Conservation (phyloP, 139 green algal species). For the Tetratostichococcus sp. region DNA sequence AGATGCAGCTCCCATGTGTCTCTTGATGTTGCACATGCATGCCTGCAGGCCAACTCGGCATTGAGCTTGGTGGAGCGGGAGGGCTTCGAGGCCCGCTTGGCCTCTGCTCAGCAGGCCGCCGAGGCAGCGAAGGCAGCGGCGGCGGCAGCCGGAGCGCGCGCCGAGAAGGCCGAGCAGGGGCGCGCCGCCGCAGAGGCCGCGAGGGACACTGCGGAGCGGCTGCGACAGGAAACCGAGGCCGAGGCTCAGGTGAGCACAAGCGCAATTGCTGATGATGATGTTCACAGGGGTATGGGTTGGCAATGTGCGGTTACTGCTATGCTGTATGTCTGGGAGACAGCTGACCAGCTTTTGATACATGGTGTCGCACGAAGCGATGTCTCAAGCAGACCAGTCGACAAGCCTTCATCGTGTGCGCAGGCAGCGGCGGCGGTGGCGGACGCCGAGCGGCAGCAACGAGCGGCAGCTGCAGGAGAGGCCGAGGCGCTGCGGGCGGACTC, state of each 20-base stretch:
- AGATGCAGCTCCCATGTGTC: too few relatives aligned
- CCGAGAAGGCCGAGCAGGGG: conserved; percentile 1
- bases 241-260: not conserved
- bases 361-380: too few relatives aligned
- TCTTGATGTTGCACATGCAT: too few relatives aligned
- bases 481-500: conserved; percentile 34
- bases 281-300: too few relatives aligned
- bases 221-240: conserved; percentile 23
- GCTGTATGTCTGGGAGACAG: too few relatives aligned
- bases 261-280: not conserved
- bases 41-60: not conserved
- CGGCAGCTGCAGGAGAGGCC: conserved; percentile 34
- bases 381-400: too few relatives aligned
- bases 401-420: conserved; percentile 3
- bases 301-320: too few relatives aligned
- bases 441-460: conserved; percentile 18
- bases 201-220: conserved; percentile 31
- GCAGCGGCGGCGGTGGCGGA: conserved; percentile 4
- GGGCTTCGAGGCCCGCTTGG: not conserved
- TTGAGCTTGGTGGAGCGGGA: not conserved
- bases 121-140: not conserved
- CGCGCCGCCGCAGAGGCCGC: not conserved
- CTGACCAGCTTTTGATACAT: too few relatives aligned
- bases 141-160: not conserved
- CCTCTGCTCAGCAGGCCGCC: not conserved